Percentiles rank a stretch among this genome's conserved stretches.
Evolutionary conservation across 129 eudicot species (phyloP).

Genomic region (Helichrysum umbraculigerum): DNA sequence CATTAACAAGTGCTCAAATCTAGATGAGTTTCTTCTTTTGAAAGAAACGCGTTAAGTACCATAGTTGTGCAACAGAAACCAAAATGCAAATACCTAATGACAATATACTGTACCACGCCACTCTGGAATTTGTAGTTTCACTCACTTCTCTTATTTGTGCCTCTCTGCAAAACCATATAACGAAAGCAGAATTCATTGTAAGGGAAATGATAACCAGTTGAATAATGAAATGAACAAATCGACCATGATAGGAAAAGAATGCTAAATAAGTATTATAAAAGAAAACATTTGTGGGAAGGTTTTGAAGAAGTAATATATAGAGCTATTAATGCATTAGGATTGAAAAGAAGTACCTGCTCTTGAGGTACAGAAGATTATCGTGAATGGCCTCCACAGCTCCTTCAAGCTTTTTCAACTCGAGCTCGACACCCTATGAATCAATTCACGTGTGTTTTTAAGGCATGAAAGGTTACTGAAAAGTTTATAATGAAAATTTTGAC

Average conservation of each 20-base stretch:
- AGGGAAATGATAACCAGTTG: neutral
- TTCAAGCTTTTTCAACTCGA: slow-evolving; percentile 87
- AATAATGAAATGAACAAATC: neutral
- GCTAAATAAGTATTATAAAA: neutral
- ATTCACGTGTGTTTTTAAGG: slow-evolving; percentile 9
- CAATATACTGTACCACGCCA: slow-evolving; percentile 78
- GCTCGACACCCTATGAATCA: slow-evolving; percentile 71
- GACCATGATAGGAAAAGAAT: neutral
- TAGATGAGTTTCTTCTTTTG: slow-evolving; percentile 93
- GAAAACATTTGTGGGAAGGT: neutral
- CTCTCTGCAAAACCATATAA: slow-evolving; percentile 55
- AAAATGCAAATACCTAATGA: slow-evolving; percentile 74
- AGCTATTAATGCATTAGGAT: neutral
- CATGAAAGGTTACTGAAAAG: neutral
- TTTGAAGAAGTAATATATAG: too few species aligned
- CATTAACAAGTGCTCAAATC: slow-evolving; percentile 10
- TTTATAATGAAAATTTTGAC: neutral
- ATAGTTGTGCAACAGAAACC: slow-evolving; percentile 61
- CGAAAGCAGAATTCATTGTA: slow-evolving; percentile 12
- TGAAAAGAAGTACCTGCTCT: slow-evolving; percentile 50
- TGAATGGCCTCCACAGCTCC: slow-evolving; percentile 90
- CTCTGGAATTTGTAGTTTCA: slow-evolving; percentile 74
- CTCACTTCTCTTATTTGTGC: slow-evolving; percentile 72
- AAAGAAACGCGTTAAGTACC: slow-evolving; percentile 75
- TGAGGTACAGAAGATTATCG: slow-evolving; percentile 71